Percentiles rank a stretch among this genome's conserved stretches.
These are phyloP conservation scores for Diaporthe sp. DNA, from an alignment of 2,329 filamentous ascomycete genomes.

Conservation along the genomic window DNA sequence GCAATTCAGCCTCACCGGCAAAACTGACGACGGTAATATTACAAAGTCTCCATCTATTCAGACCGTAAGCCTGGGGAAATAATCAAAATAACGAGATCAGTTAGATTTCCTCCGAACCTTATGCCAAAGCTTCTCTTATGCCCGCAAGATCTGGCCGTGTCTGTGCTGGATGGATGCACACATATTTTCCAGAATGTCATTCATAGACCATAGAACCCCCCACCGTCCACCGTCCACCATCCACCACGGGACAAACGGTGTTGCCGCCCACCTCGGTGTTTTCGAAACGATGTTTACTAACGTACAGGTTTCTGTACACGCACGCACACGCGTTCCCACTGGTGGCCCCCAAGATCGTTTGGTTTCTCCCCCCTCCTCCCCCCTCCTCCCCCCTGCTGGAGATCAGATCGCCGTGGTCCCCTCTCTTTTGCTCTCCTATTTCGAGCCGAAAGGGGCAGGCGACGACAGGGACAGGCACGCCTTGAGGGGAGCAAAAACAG, in stretches of 20 bases:
- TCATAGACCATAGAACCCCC: background rate
- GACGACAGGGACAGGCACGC: slow-evolving; percentile 13
- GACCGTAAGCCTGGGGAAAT: background rate
- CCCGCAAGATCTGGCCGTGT: background rate
- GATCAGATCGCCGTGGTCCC: slow-evolving; percentile 13
- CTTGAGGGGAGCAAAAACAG: background rate
- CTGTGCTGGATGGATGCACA: background rate
- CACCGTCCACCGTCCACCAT: background rate
- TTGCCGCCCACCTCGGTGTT: background rate
- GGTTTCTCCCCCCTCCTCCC: background rate
- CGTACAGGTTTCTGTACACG: background rate
- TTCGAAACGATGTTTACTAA: slow-evolving; percentile 9
- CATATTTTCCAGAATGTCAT: background rate
- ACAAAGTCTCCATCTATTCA: background rate
- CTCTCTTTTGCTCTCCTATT: background rate
- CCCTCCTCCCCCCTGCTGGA: background rate
- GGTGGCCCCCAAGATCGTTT: slow-evolving; percentile 9
- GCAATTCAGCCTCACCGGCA: slow-evolving; percentile 16
- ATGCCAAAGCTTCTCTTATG: slow-evolving; percentile 9
- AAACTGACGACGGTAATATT: slow-evolving; percentile 19
- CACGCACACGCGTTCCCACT: background rate
- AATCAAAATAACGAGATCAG: slow-evolving; percentile 11
- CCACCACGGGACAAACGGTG: background rate
- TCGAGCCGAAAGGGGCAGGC: slow-evolving; percentile 6
- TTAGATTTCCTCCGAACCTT: slow-evolving; percentile 23